Conservation (phyloP, 2,329 filamentous ascomycete genomes). For the Chaetomium olivaceum region DNA sequence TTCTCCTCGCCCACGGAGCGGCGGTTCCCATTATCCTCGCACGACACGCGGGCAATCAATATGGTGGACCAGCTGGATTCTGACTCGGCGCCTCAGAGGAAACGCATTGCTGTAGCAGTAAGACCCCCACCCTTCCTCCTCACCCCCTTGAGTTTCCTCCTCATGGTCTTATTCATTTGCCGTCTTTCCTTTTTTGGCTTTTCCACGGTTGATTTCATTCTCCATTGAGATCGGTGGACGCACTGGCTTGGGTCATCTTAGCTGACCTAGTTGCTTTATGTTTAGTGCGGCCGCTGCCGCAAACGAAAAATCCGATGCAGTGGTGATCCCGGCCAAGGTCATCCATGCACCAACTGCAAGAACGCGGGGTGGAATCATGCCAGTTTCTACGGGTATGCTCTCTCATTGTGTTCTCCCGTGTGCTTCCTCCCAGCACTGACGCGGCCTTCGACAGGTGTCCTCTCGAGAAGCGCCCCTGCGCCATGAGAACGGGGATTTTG, state of each 20-base stretch:
- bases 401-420: not conserved
- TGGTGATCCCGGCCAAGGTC: constrained; percentile 75
- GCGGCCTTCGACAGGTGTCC: constrained; percentile 39
- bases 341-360: constrained; percentile 80
- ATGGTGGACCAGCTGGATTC: constrained; percentile 46
- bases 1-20: constrained; percentile 41
- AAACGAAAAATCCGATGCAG: constrained; percentile 95
- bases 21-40: constrained; percentile 41
- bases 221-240: not conserved
- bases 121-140: constrained; percentile 35
- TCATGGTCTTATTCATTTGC: not conserved
- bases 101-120: constrained; percentile 62
- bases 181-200: not conserved
- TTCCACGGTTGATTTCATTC: no score
- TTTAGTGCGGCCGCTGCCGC: constrained; percentile 82
- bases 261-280: constrained; percentile 15
- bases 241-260: not conserved
- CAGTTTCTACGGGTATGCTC: constrained; percentile 74
- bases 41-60: constrained; percentile 39
- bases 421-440: constrained; percentile 10
- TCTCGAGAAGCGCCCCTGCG: constrained; percentile 42
- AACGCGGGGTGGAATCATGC: constrained; percentile 68
- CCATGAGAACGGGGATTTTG: constrained; percentile 38
- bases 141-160: not conserved
- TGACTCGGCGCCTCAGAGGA: constrained; percentile 50